Evolutionary conservation across 768 basidiomycete genomes (phyloP).

Genomic region (Boletus insuetus): DNA sequence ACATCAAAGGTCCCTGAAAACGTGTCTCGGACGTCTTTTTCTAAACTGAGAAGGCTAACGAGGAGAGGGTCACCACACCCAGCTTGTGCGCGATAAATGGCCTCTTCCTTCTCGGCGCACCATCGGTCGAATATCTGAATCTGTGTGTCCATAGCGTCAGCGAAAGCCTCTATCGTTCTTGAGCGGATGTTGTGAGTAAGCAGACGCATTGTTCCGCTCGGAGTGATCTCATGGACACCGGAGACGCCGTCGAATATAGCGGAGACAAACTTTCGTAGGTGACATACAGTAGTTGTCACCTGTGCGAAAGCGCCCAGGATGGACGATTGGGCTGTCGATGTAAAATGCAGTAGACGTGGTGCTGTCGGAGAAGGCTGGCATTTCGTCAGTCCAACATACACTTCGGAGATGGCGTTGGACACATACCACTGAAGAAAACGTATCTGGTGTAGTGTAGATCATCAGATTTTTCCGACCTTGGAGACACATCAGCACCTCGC

Average conservation of each 20-base stretch:
- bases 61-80: conserved; percentile 43
- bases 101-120: conserved; percentile 69
- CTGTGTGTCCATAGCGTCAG: conserved; percentile 66
- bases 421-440: conserved; percentile 34
- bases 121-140: conserved; percentile 59
- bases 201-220: conserved; percentile 22
- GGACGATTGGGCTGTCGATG: conserved; percentile 63
- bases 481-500: conserved; percentile 72
- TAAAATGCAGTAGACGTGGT: conserved; percentile 65
- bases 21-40: conserved; percentile 53
- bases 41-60: conserved; percentile 65
- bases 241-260: conserved; percentile 41
- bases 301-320: conserved; percentile 56
- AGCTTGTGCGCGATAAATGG: conserved; percentile 56
- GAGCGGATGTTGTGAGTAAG: conserved; percentile 33
- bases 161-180: conserved; percentile 77
- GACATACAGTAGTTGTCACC: conserved; percentile 59
- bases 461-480: conserved; percentile 70
- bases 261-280: conserved; percentile 59
- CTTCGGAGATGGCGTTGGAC: background rate
- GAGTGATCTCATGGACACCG: conserved; percentile 13
- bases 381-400: background rate
- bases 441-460: conserved; percentile 36
- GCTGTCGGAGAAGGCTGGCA: conserved; percentile 47
- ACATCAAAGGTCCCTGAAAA: conserved; percentile 60